Evolutionary conservation across 2,329 filamentous ascomycete species (phyloP).

Genomic region (Fusarium zealandicum): DNA sequence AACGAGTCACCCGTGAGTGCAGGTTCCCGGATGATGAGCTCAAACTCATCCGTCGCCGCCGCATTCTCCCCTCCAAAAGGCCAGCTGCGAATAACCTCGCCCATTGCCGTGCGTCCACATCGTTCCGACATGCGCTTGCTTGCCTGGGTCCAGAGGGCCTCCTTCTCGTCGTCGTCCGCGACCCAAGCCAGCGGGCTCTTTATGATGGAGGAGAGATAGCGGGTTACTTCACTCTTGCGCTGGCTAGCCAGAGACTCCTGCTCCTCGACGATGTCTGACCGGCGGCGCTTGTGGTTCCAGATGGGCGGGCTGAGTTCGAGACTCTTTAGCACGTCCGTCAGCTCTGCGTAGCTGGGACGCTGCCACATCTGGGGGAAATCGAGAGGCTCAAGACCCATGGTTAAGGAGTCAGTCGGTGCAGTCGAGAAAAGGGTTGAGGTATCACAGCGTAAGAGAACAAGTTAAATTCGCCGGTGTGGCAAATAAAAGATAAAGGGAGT

Average conservation of each 20-base stretch:
- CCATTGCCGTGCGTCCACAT: constrained; percentile 74
- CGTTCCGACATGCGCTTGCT: constrained; percentile 83
- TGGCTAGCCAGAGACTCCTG: constrained; percentile 51
- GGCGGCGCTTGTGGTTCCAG: constrained; percentile 63
- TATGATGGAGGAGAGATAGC: constrained; percentile 75
- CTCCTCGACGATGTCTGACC: constrained; percentile 51
- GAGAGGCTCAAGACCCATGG: constrained; percentile 46
- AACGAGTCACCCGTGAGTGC: constrained; percentile 86
- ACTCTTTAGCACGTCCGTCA: constrained; percentile 71
- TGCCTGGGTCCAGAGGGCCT: constrained; percentile 78
- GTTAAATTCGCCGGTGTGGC: constrained; percentile 15
- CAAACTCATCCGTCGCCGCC: constrained; percentile 54
- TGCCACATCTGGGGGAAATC: constrained; percentile 87
- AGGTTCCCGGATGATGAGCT: constrained; percentile 82
- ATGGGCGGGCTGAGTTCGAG: constrained; percentile 72
- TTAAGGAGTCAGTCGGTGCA: background rate
- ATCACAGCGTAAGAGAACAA: background rate
- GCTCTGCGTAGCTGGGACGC: constrained; percentile 69
- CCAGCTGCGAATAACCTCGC: constrained; percentile 63
- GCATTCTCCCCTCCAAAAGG: constrained; percentile 51
- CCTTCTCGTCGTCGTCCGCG: constrained; percentile 68
- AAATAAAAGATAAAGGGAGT: constrained; percentile 1
- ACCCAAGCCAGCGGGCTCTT: constrained; percentile 74
- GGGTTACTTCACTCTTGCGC: constrained; percentile 61
- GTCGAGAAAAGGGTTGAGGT: background rate